phyloP scores from a whole-genome alignment of 1,284 basidiomycete genomes.

The Cryptococcus wingfieldii region DNA sequence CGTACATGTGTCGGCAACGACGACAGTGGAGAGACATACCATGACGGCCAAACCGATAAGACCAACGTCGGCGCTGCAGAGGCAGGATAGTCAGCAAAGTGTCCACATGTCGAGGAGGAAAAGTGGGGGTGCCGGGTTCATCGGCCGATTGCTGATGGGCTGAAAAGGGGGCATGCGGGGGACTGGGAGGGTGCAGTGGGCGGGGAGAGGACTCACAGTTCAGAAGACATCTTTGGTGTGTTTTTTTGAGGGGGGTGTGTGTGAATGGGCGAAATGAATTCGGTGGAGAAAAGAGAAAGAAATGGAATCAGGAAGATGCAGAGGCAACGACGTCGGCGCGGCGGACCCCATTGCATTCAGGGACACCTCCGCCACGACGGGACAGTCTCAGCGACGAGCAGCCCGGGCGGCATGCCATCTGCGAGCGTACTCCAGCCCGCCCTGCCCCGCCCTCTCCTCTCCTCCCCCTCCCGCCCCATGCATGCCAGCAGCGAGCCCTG shows the following conservation, averaged over 20 bases:
- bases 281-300: background rate
- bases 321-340: background rate
- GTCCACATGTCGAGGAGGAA: background rate
- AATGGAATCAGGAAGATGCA: background rate
- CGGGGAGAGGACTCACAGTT: constrained; percentile 21
- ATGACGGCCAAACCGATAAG: constrained; percentile 84
- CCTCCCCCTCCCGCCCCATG: background rate
- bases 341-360: background rate
- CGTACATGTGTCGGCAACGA: background rate
- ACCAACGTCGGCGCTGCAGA: constrained; percentile 44
- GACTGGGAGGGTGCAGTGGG: background rate
- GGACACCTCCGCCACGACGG: no score
- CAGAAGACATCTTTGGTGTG: constrained; percentile 30
- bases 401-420: no score
- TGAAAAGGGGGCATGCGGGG: background rate
- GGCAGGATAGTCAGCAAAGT: constrained; percentile 3
- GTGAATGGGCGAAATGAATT: background rate
- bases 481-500: background rate
- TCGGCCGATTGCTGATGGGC: constrained; percentile 2
- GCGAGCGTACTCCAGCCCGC: no score
- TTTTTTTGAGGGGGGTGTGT: background rate
- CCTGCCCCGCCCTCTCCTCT: background rate
- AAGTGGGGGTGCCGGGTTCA: constrained; percentile 7
- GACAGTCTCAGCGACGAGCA: no score
- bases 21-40: constrained; percentile 50